These are phyloP conservation scores for Pilaira anomala DNA, from an alignment of 192 early-diverging fungal genomes.

Conservation along the genomic window DNA sequence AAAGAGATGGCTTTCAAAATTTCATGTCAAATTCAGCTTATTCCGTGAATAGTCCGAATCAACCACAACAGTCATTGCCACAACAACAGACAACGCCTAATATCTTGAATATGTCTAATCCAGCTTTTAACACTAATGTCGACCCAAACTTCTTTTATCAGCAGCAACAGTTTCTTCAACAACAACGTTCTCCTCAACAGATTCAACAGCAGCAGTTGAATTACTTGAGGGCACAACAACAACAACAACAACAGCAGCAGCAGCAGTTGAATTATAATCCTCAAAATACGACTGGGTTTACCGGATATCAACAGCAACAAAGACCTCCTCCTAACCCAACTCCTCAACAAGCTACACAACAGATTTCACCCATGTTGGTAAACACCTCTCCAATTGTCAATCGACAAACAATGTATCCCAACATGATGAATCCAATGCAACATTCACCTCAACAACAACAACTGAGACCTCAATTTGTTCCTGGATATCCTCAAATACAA, in stretches of 20 bases:
- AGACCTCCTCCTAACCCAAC: not conserved
- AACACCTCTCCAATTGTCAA: not conserved
- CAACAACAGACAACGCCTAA: not conserved
- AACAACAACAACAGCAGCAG: slow-evolving; percentile 1
- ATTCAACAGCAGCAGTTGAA: slow-evolving; percentile 3
- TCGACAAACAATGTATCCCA: not conserved
- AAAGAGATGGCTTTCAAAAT: slow-evolving; percentile 11
- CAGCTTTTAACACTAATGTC: slow-evolving; percentile 1
- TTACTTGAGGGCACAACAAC: not conserved
- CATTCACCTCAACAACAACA: not conserved
- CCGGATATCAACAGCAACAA: not conserved
- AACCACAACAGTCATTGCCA: not conserved
- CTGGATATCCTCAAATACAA: not conserved
- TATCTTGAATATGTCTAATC: not conserved
- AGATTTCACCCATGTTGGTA: not conserved
- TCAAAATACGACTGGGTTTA: slow-evolving; percentile 5
- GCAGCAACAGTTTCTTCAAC: not conserved
- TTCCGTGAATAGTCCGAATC: slow-evolving; percentile 1
- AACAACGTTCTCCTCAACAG: not conserved
- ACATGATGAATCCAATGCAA: not conserved
- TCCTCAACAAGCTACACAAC: not conserved
- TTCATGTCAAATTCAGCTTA: slow-evolving; percentile 1
- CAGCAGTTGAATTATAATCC: slow-evolving; percentile 9
- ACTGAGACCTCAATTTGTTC: not conserved
- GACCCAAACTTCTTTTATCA: slow-evolving; percentile 1